Evolutionary conservation across 208 protist genomes (phyloP).

Genomic region (Crithidia brevicula): DNA sequence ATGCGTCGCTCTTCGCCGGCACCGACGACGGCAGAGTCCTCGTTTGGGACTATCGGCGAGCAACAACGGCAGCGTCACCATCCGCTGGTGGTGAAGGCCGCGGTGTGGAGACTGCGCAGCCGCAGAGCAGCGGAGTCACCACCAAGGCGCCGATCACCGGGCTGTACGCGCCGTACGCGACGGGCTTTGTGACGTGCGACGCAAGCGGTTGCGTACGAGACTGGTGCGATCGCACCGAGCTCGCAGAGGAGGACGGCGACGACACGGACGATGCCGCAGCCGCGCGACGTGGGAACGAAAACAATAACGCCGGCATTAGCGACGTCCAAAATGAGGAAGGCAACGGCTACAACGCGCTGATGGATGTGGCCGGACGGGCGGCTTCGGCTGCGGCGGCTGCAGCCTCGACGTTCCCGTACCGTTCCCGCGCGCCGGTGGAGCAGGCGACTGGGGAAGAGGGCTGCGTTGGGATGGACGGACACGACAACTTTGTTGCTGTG

Average conservation of each 20-base stretch:
- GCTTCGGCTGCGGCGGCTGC: conserved; percentile 16
- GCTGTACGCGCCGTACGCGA: conserved; percentile 64
- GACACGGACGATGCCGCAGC: background rate
- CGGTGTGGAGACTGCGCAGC: conserved; percentile 6
- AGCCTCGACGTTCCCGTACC: conserved; percentile 23
- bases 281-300: too few relatives aligned
- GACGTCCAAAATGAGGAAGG: background rate
- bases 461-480: conserved; percentile 51
- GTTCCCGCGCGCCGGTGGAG: conserved; percentile 13
- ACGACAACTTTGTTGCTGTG: conserved; percentile 57
- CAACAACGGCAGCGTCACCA: conserved; percentile 14
- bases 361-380: conserved; percentile 20
- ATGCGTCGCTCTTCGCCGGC: conserved; percentile 55
- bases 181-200: conserved; percentile 59
- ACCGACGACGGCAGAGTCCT: conserved; percentile 70
- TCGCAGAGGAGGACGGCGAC: conserved; percentile 19
- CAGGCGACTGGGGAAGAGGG: conserved; percentile 16
- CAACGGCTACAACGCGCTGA: conserved; percentile 9
- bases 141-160: conserved; percentile 45
- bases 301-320: too few relatives aligned
- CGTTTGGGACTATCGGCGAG: conserved; percentile 59
- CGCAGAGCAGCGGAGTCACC: conserved; percentile 33
- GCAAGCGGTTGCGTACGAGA: conserved; percentile 53
- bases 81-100: background rate
- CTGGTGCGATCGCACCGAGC: conserved; percentile 41